Conservation (phyloP, 192 early-diverging fungal genomes). For the Jimgerdemannia flammicorona region DNA sequence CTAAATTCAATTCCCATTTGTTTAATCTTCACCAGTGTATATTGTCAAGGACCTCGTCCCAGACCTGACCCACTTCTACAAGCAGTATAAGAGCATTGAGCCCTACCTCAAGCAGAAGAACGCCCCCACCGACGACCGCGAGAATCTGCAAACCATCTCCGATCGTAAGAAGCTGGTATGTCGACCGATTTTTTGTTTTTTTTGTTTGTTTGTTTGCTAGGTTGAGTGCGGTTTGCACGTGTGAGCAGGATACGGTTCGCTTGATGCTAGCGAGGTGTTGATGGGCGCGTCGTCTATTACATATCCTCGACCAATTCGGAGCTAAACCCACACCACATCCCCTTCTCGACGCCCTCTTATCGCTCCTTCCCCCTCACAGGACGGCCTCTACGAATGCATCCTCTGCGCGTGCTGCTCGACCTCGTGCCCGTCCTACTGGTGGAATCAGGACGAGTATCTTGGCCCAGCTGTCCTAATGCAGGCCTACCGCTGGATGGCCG, state of each 20-base stretch:
- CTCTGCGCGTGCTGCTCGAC: conserved; percentile 98
- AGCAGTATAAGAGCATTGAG: conserved; percentile 96
- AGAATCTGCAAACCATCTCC: conserved; percentile 91
- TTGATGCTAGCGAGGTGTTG: too few relatives aligned
- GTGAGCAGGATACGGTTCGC: too few relatives aligned
- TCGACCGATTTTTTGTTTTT: background rate
- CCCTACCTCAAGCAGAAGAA: conserved; percentile 93
- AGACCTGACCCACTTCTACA: conserved; percentile 96
- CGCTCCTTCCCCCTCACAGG: conserved; percentile 29
- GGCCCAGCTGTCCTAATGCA: conserved; percentile 96
- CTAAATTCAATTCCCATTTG: background rate
- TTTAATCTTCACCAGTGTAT: conserved; percentile 55
- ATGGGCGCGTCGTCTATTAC: too few relatives aligned
- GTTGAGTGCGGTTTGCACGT: too few relatives aligned
- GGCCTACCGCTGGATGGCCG: conserved; percentile 99
- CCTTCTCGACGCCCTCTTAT: background rate
- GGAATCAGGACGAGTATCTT: conserved; percentile 93
- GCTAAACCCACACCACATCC: background rate
- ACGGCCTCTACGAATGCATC: conserved; percentile 97
- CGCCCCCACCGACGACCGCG: conserved; percentile 56
- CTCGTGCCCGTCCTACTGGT: conserved; percentile 95
- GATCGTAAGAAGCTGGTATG: conserved; percentile 81
- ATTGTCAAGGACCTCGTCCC: conserved; percentile 97
- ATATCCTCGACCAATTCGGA: background rate
- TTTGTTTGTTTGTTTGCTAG: too few relatives aligned